Base-by-base conservation (phyloP, 208 protist species). In the Trypanosomatidae sp. region DNA sequence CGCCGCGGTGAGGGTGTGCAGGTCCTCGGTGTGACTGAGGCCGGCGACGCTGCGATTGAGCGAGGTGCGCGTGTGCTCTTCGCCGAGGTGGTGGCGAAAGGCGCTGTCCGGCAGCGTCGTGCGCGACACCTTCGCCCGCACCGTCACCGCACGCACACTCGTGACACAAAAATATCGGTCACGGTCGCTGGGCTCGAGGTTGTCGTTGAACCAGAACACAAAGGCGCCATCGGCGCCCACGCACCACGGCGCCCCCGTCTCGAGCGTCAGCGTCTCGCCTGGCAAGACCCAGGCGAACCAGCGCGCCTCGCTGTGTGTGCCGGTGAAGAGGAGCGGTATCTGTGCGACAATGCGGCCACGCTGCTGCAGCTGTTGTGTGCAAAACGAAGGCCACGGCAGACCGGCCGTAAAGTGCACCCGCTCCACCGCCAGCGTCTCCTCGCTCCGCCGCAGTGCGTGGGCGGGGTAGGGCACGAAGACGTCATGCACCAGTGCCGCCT, bases 141-240 rank as follows among this genome's bases (percentile, higher is more conserved):
- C 37, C 30, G 71, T 85, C 26, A 73, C 35, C 0, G 68, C 49
- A n/a, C 58, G 58, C 21, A 73, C 39, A 33, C 63, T 65, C 15
- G 72, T 76, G 15, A 90, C n/a, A 6, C 68, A 24, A 32, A 79
- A 90, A 56, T 90, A 90, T 28, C 80, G 75, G 54, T 90, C 80
- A 21, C 56, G 55, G 28, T 76, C 71, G 10, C 61, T 66, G 11
- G 80, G 80, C 49, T 76, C 43, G 19, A 85, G 59, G 38, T 56
- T 64, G 4, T 68, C 38, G 44, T 66, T 58, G 40, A 86, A 83
- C 75, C 73, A 83, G 59, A 85, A 86, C 4, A 90, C 80, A 57
- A 90, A 90, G 8, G 56, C 72, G 13, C 80, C 80, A 43, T 81
- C 66, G 11, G 24, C 49, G 26, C 71, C 52, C 2, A 64, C 64